Evolutionary conservation across 1,284 basidiomycete species (phyloP).

Genomic region (Papiliotrema fonsecae): DNA sequence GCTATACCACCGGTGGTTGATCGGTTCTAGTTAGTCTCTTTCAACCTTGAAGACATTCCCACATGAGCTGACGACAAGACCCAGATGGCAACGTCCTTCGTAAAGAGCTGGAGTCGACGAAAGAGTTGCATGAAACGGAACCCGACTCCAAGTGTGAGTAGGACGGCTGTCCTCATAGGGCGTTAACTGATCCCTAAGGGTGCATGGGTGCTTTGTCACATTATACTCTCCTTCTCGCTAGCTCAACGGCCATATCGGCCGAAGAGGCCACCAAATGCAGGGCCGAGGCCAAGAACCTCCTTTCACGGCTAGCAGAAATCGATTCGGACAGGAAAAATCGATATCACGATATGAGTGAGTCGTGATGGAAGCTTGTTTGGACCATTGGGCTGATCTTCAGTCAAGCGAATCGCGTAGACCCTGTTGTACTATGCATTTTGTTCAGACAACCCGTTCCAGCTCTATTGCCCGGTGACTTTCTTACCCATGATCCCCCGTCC

Average conservation of each 20-base stretch:
- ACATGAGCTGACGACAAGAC: constrained; percentile 47
- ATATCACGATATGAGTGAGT: constrained; percentile 41
- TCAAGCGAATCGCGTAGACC: background rate
- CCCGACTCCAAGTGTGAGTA: constrained; percentile 85
- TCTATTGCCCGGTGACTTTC: constrained; percentile 1
- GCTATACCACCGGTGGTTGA: constrained; percentile 96
- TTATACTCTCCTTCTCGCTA: constrained; percentile 53
- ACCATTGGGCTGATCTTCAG: background rate
- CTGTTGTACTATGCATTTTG: constrained; percentile 9
- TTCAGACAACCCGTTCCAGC: background rate
- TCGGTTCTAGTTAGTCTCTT: constrained; percentile 60
- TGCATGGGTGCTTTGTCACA: constrained; percentile 86
- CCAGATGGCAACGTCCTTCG: constrained; percentile 57
- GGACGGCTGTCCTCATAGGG: background rate
- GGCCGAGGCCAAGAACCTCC: constrained; percentile 28
- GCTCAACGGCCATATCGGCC: constrained; percentile 1
- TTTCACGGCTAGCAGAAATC: constrained; percentile 35
- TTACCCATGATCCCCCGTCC: constrained; percentile 60
- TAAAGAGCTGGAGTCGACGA: constrained; percentile 74
- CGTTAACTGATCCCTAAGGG: constrained; percentile 55
- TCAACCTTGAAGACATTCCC: too few species aligned
- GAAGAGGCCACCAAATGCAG: constrained; percentile 15
- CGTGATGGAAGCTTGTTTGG: background rate
- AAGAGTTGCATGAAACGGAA: constrained; percentile 83
- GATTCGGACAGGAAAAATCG: constrained; percentile 43